A percentile compares a stretch with the other conserved stretches of the same genome.
Conservation (phyloP, 306 rosid species). For the Casuarina equisetifolia region DNA sequence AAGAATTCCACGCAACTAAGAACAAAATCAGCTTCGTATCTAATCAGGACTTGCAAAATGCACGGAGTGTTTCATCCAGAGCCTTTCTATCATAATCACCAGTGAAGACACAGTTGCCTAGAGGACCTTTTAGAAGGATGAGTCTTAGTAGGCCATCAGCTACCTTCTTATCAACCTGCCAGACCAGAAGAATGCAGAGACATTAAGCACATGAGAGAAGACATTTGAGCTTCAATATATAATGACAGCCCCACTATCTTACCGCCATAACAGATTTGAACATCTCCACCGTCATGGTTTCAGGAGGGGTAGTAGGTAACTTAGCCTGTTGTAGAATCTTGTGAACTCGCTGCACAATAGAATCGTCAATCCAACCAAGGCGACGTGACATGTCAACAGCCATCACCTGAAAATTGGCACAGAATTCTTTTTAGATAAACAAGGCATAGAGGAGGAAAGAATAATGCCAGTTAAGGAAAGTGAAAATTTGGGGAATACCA, state of each 20-base stretch:
- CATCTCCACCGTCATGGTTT: constrained; percentile 73
- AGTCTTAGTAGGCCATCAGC: constrained; percentile 92
- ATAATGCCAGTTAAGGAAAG: constrained; percentile 2
- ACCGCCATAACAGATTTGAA: constrained; percentile 95
- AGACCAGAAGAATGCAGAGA: constrained; percentile 28
- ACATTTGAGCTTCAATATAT: neutral
- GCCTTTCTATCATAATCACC: constrained; percentile 89
- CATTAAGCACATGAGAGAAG: constrained; percentile 9
- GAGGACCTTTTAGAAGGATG: constrained; percentile 84
- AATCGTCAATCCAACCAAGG: constrained; percentile 92
- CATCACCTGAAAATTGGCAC: constrained; percentile 64
- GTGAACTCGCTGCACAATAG: constrained; percentile 71
- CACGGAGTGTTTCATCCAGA: constrained; percentile 70
- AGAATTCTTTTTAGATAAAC: constrained; percentile 28
- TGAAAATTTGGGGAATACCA: constrained; percentile 42
- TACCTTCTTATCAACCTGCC: constrained; percentile 93
- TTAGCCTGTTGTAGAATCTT: constrained; percentile 64
- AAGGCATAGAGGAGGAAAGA: constrained; percentile 5
- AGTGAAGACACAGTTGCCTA: constrained; percentile 84
- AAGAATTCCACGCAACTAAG: constrained; percentile 19
- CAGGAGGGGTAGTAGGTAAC: constrained; percentile 72
- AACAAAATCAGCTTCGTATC: constrained; percentile 2
- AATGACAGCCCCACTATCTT: constrained; percentile 29
- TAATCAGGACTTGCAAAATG: constrained; percentile 74
- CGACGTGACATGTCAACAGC: constrained; percentile 95